phyloP scores from a whole-genome alignment of 1,139 yeast species.

The Debaryomyces sp. region DNA sequence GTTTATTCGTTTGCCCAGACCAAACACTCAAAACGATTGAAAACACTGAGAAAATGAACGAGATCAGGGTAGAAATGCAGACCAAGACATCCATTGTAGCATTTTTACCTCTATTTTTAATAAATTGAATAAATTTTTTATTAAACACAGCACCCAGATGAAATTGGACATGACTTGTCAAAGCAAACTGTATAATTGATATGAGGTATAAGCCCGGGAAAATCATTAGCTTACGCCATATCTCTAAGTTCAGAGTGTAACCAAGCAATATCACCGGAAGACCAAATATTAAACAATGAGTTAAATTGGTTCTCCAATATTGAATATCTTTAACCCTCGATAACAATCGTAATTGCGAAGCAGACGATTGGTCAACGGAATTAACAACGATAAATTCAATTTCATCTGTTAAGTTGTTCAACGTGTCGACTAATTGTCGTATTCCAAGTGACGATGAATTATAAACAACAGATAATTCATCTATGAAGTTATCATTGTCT shows the following conservation, averaged over 20 bases:
- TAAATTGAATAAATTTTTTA: slow-evolving; percentile 63
- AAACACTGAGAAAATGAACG: slow-evolving; percentile 72
- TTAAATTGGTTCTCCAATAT: slow-evolving; percentile 64
- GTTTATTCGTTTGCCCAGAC: slow-evolving; percentile 36
- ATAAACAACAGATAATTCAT: slow-evolving; percentile 48
- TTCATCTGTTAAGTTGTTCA: slow-evolving; percentile 28
- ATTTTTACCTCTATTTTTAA: slow-evolving; percentile 56
- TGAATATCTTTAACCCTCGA: slow-evolving; percentile 71
- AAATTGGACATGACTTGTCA: slow-evolving; percentile 72
- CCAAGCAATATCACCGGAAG: slow-evolving; percentile 63
- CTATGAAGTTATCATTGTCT: slow-evolving; percentile 22
- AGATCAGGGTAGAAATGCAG: slow-evolving; percentile 77
- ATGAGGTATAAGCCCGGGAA: slow-evolving; percentile 60
- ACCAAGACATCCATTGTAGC: slow-evolving; percentile 98
- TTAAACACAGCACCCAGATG: slow-evolving; percentile 66
- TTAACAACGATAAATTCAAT: slow-evolving; percentile 45
- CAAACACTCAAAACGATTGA: slow-evolving; percentile 52
- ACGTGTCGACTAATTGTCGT: slow-evolving; percentile 53
- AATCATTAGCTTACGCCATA: slow-evolving; percentile 30
- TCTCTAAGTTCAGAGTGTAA: slow-evolving; percentile 44
- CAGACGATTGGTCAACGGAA: slow-evolving; percentile 47
- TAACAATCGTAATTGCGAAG: slow-evolving; percentile 69
- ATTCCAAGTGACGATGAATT: slow-evolving; percentile 53
- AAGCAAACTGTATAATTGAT: slow-evolving; percentile 59
- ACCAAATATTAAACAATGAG: slow-evolving; percentile 56